Base-by-base conservation (phyloP, 768 basidiomycete genomes). In the Nidularia sp. region DNA sequence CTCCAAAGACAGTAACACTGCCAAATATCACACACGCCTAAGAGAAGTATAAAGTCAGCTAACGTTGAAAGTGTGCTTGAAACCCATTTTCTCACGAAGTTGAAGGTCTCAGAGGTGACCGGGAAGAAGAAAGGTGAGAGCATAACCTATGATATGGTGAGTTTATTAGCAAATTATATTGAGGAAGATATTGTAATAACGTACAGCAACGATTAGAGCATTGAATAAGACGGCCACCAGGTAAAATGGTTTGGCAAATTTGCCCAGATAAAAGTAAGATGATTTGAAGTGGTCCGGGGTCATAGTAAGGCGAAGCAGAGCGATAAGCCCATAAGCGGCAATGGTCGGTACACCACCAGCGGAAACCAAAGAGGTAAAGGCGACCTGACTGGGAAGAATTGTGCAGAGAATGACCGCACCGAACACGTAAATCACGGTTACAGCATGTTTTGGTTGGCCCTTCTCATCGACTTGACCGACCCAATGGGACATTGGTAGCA, bases 41-140 rank as follows among this genome's bases (percentile, higher is more conserved):
- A 31, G 18, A 18, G 18, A 18, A 18, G 18, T 18, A 18, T 18
- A 18, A 18, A 18, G 18, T 18, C 18, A 18, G 18, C 18, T 18
- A 18, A 18, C 18, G 18, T 18, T 18, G 18, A 18, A 18, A 18
- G 18, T 18, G 18, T 18, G 18, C 18, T 18, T 18, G 18, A 18
- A 18, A 18, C 18, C 18, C 18, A 18, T 18, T 18, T 18, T 18
- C 18, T 18, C 18, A 91, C 90, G 61, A 91, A 95, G 68, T 96
- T 96, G 75, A 95, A 92, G 1, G 78, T 86, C 53, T 80, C 67
- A 0, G 86, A 77, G 7, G 74, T 83, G 31, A 91, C 86, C 0
- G 93, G 93, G 74, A 90, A 96, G 66, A 75, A 81, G 75, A 93
- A 95, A 1, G 93, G 93, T 25, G 93, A 93, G 50, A 90, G 74